phyloP scores from a whole-genome alignment of 345 rosid genomes.

The Cardamine resedifolia region DNA sequence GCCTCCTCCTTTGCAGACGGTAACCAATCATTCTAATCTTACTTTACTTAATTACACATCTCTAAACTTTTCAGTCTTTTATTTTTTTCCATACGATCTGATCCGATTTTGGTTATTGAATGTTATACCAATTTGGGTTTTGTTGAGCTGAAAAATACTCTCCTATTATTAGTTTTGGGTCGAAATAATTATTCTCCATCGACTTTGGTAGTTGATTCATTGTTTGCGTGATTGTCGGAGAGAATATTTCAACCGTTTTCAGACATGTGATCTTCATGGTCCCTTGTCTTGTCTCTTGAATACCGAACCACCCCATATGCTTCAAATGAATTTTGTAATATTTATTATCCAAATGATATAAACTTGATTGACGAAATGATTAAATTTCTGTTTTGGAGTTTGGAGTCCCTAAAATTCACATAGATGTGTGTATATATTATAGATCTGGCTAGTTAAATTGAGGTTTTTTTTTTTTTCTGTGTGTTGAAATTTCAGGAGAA shows the following conservation, averaged over 20 bases:
- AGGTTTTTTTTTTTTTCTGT: neutral
- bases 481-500: constrained; percentile 41
- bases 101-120: constrained; percentile 11
- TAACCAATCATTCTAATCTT: neutral
- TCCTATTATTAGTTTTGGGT: neutral
- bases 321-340: constrained; percentile 3
- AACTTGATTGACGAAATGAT: constrained; percentile 19
- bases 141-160: constrained; percentile 21
- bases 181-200: constrained; percentile 12
- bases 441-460: constrained; percentile 15
- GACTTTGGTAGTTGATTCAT: constrained; percentile 25
- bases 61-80: neutral
- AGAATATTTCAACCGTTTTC: constrained; percentile 21
- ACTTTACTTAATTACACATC: neutral
- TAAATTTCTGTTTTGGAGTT: neutral
- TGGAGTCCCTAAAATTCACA: neutral
- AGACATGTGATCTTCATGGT: constrained; percentile 30
- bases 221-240: constrained; percentile 24
- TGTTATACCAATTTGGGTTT: neutral
- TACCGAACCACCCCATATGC: constrained; percentile 33
- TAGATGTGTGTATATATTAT: neutral
- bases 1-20: constrained; percentile 33
- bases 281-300: constrained; percentile 33
- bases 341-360: constrained; percentile 9
- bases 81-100: constrained; percentile 20